Evolutionary conservation across 2,329 filamentous ascomycete genomes (phyloP), one percentile per base, ranked within the genome.

Genomic region (Coniella vitis): DNA sequence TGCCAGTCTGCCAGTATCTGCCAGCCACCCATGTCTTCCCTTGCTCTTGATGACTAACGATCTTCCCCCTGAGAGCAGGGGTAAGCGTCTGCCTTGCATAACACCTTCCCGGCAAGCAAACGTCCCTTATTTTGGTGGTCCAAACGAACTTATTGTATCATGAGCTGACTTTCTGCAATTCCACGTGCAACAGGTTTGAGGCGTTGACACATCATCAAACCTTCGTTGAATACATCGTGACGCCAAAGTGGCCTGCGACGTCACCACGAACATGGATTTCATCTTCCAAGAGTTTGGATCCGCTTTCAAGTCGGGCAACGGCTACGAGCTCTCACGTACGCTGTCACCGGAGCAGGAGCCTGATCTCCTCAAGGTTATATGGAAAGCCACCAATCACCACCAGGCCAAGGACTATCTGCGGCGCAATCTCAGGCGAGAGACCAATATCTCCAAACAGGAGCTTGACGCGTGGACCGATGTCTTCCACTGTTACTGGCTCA

Each of bases 381-480:
- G 82, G 68, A 79, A 82, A 57, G 81, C 81, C 58, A 85, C 86
- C 39, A 88, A 86, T 61, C 66, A 74, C 40, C 75, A 80, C 56
- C 80, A 79, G 58, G 72, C 83, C 43, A 81, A 83, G 55, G 73
- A 74, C 32, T 86, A 93, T 58, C 73, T 96, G 47, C 82, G 83
- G 49, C 83, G 86, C 60, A 75, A 93, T 49, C 79, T 91, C 52
- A 70, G 73, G 50, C 17, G 37, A 19, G 45, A 40, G 36, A 40
- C 36, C 25, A 31, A 35, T 7, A 38, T 46, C 19, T 38, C 35
- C 4, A 81, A 84, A 56, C 76, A 83, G 36, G 88, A 95, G 68
- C 72, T 80, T 20, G 78, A 76, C 50, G 84, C 83, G n/a, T 98
- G 93, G 93, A 74, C 84, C 0, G 90, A 95, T 35, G 82, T 97